Evolutionary conservation across 2,329 filamentous ascomycete species (phyloP), one percentile per base, ranked within the genome.

Genomic region (Ilyonectria sp.): DNA sequence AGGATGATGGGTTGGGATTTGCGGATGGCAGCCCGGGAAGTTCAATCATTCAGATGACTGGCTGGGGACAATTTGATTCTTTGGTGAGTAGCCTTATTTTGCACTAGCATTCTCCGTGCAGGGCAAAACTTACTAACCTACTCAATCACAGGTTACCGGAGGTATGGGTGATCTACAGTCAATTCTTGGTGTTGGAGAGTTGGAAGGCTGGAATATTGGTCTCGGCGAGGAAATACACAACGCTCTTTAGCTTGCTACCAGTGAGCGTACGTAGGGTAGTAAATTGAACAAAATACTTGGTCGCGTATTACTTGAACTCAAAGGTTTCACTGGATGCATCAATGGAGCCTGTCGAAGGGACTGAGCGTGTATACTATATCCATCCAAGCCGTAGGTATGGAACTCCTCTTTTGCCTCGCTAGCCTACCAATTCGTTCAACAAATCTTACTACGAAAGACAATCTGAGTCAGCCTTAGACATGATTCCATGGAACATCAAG

Each of bases 31-130:
- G 70, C 19, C 62, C 67, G 0, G 65, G 66, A 4, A 69, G 67
- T 4, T 65, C 53, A 8, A 66, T 72, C 19, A 56, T 69, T 1
- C 69, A 71, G 7, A 64, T 75, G 54, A 67, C 69, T 5, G 69
- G 73, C 8, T 77, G 75, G 75, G 73, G 71, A 1, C 73, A 77
- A 21, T 77, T 70, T n/a, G 69, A 70, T 26, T 70, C 69, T 3
- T 37, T 70, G 11, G 69, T 70, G 29, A 63, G 66, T 50, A 13
- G 15, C 5, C 26, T 31, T 31, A 8, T 33, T 21, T 21, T 33
- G 29, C 17, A 31, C 6, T 7, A 1, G 1, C 2, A n/a, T 52
- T 6, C 13, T 15, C 7, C 33, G 3, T 53, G 6, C 7, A n/a
- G 21, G 11, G 19, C 7, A 10, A 13, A n/a, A 17, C 6, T 31